Base-by-base conservation (phyloP, 2,329 filamentous ascomycete genomes). In the Acarospora socialis region DNA sequence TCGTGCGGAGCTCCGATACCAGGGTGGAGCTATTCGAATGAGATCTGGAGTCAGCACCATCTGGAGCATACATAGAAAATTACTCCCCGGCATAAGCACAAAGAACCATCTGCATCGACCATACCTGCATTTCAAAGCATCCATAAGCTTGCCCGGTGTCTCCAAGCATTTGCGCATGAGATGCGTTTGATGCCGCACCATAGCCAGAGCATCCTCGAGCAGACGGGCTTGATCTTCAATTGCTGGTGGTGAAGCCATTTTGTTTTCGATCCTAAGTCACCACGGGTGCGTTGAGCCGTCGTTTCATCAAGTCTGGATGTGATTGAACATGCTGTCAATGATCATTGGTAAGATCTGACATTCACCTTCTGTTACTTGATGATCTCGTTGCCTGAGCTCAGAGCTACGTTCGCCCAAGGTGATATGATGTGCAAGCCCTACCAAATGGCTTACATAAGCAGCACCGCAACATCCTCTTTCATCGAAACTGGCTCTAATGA, bases 51-150 rank as follows among this genome's bases (percentile, higher is more conserved):
- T 13, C 15, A 24, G 10, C 23, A 33, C 41, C 50, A 46, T 45
- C 47, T 52, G 32, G 41, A 34, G 31, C 28, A 30, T 26, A 32
- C 33, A 26, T 27, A 26, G 30, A 21, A 28, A 39, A 35, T 36
- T 32, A n/a, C 9, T 12, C 14, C n/a, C 29, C n/a, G 9, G 10
- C 20, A 14, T 21, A 22, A 14, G 5, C 15, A 5, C 22, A 21
- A 14, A 17, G 10, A 8, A 19, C 27, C 26, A 23, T 21, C 9
- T 9, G 32, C 33, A 30, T 34, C 29, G 21, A 44, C 65, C 79
- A 49, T 71, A 95, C 90, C 86, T 93, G 81, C 87, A 95, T 65
- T 98, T 98, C 50, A 98, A 73, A 49, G 90, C 90, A 66, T 98
- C 90, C 90, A 98, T 98, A 44, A 98, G 76, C 70, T 98, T 98